A percentile compares a stretch with the other conserved stretches of the same genome.
Evolutionary conservation across 257 asterid genomes (phyloP).

Genomic region (Salvia hispanica): DNA sequence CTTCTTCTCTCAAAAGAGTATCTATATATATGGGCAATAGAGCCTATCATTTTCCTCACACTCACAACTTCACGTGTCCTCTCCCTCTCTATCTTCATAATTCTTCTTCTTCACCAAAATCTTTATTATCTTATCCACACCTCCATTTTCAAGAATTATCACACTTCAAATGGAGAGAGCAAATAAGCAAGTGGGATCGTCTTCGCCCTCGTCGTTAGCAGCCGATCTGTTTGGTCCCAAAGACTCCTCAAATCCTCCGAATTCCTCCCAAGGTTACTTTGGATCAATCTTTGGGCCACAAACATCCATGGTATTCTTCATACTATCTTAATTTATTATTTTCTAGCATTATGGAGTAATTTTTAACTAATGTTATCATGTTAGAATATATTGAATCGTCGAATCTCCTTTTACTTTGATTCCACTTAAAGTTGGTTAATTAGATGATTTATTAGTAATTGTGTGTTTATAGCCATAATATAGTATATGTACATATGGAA

Average conservation of each 20-base stretch:
- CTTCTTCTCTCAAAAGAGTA: background rate
- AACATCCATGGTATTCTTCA: slow-evolving; percentile 43
- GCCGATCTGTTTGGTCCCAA: slow-evolving; percentile 72
- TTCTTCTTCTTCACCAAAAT: background rate
- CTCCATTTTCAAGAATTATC: slow-evolving; percentile 14
- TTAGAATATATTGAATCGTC: background rate
- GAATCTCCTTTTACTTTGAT: background rate
- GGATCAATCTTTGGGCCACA: slow-evolving; percentile 74
- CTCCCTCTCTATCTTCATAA: background rate
- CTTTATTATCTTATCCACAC: background rate
- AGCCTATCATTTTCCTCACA: background rate
- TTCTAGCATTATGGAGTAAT: no score
- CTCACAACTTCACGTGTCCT: background rate
- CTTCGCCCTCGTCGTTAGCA: slow-evolving; percentile 58
- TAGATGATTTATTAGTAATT: background rate
- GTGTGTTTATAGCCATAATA: no score
- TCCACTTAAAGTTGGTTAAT: background rate
- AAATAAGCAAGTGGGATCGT: slow-evolving; percentile 43
- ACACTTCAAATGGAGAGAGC: slow-evolving; percentile 54
- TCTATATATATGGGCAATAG: slow-evolving; percentile 10
- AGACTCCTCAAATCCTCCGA: slow-evolving; percentile 48
- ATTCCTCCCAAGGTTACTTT: slow-evolving; percentile 45
- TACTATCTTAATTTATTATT: no score
- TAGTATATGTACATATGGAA: no score
- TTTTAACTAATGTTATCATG: no score